Evolutionary conservation across 139 green algal genomes (phyloP), one percentile per base, ranked within the genome.

Genomic region (Chloropicon primus): DNA sequence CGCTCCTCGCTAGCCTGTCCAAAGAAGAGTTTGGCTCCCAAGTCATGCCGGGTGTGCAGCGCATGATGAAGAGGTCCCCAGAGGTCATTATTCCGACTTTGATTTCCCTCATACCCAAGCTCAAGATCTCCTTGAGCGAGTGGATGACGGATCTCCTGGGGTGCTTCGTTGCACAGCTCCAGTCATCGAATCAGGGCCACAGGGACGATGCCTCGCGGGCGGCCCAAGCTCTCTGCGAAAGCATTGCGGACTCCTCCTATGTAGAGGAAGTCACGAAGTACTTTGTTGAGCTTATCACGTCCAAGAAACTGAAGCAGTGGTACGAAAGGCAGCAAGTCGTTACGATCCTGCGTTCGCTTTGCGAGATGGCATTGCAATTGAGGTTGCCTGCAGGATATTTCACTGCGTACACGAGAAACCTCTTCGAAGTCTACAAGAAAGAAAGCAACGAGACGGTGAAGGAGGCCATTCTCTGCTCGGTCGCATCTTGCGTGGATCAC

Each of bases 41-140:
- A 53, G 27, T 96, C 26, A 74, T 93, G 72, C 92, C 92, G 24
- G 82, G 86, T 2, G 54, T 85, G 0, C 76, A 75, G 27, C 85
- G 85, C 29, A 87, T 87, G 74, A 80, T 92, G 26, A 88, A 89
- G 72, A 84, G 92, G 72, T 89, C 86, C 28, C 89, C 92, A 2
- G 92, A 96, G 54, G 79, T 83, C 0, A 85, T 87, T 0, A 80
- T 96, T 28, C 41, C 76, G 1, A 81, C 79, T 0, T 26, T 87
- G 0, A 80, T 81, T 0, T 73, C 28, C 0, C 24, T 90, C 27
- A 77, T 92, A 28, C 1, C 10, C 0, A 24, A 25, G 0, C 1
- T 91, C n/a, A 22, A 72, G 71, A 21, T 86, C 2, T 81, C 90
- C 76, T 25, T 91, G 21, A 88, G 84, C 80, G 24, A 17, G 0